These are phyloP conservation scores for Drosera capensis DNA, from an alignment of 148 eudicot species.

Conservation along the genomic window DNA sequence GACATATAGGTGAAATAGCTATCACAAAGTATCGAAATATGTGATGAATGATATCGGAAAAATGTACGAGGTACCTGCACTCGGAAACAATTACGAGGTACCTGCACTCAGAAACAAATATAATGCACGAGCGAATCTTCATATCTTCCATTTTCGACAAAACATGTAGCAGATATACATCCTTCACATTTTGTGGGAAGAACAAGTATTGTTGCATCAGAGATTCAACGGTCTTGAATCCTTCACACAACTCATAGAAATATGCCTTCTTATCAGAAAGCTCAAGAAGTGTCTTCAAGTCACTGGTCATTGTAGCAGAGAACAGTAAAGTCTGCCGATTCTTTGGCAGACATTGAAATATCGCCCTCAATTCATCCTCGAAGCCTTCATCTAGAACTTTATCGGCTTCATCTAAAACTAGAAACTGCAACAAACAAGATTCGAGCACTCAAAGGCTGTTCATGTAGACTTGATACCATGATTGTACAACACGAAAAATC, in stretches of 20 bases:
- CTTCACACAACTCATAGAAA: slow-evolving; percentile 74
- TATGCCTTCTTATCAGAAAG: slow-evolving; percentile 71
- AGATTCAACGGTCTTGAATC: slow-evolving; percentile 69
- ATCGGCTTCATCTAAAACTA: slow-evolving; percentile 96
- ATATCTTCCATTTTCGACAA: slow-evolving; percentile 67
- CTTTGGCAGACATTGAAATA: slow-evolving; percentile 70
- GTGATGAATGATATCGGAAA: not conserved
- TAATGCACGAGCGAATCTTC: slow-evolving; percentile 65
- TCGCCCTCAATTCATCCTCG: slow-evolving; percentile 64
- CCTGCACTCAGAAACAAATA: slow-evolving; percentile 65
- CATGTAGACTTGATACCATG: not conserved
- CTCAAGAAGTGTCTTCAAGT: slow-evolving; percentile 57
- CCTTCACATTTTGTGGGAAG: slow-evolving; percentile 52
- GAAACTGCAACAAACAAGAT: slow-evolving; percentile 32
- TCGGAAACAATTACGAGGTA: too few relatives aligned
- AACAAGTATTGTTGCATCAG: slow-evolving; percentile 64
- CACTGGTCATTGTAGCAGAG: slow-evolving; percentile 84
- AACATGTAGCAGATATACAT: slow-evolving; percentile 57
- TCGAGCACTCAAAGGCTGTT: not conserved
- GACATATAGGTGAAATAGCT: not conserved
- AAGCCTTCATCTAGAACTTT: slow-evolving; percentile 81
- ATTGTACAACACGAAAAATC: not conserved
- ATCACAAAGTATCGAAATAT: not conserved
- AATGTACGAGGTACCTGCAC: too few relatives aligned
- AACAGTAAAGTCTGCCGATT: slow-evolving; percentile 76